Base-by-base conservation (phyloP, 2,329 filamentous ascomycete species). In the Pseudomassariella vexata region DNA sequence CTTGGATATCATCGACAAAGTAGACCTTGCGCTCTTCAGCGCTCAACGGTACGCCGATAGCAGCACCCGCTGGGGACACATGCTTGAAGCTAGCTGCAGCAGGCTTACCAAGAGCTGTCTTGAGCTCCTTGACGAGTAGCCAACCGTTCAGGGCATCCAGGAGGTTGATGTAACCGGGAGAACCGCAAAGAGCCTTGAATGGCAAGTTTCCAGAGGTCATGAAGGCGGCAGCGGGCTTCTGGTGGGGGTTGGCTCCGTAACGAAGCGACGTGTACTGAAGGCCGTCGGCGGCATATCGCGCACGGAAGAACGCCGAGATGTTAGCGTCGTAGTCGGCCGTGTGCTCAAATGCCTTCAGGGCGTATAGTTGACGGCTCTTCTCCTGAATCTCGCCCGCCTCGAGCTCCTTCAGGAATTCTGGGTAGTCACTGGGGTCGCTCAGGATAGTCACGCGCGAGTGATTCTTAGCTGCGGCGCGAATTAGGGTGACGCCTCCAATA, bases 41-140 rank as follows among this genome's bases (percentile, higher is more conserved):
- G 43, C 70, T 86, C 43, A 98, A 74, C 15, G 88, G 86, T 6
- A 92, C 79, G 46, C 89, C 92, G 52, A 98, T 92, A 45, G 92
- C 90, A 37, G 90, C 92, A 53, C 92, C 92, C 25, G 92, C 92
- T 14, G 92, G 92, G 8, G 92, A 98, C 41, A 96, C 92, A 59
- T 98, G 92, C 78, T 95, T 98, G 80, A 98, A 98, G 59, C 87
- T 95, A 42, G 92, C 90, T 19, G 92, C 92, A 33, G 92, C 92
- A 20, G 92, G 86, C 59, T 83, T 81, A 47, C 83, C 82, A 15
- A 96, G 79, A 15, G 90, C 87, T 48, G 83, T 70, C 70, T 88
- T 94, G 51, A 98, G 76, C 68, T 98, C 92, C 72, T 94, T 94
- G 36, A 98, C 92, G 39, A 98, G 68, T 6, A 87, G 85, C 92